phyloP scores from a whole-genome alignment of 2,329 filamentous ascomycete genomes.

The Trichoderma sp. region DNA sequence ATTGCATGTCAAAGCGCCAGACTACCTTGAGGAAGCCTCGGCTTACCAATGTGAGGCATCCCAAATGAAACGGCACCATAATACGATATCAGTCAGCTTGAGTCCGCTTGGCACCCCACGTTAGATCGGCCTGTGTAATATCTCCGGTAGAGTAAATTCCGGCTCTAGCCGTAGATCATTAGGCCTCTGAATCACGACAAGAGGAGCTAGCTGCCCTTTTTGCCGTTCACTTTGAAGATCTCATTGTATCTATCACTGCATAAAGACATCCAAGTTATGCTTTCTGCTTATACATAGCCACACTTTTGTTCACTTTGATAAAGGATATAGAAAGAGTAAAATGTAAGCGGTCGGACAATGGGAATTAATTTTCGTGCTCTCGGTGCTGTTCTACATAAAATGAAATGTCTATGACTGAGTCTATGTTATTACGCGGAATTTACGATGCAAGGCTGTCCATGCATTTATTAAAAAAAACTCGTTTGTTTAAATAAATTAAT shows the following conservation, averaged over 20 bases:
- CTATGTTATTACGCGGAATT: too few relatives aligned
- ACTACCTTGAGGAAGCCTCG: neutral
- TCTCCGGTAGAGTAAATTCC: neutral
- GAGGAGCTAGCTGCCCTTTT: neutral
- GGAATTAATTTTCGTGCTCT: neutral
- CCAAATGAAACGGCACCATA: neutral
- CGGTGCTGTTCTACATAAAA: neutral
- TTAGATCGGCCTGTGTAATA: neutral
- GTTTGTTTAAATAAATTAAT: too few relatives aligned
- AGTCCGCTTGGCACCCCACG: neutral
- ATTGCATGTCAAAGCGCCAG: neutral
- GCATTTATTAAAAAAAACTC: too few relatives aligned
- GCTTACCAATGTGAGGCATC: neutral
- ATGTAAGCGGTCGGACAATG: neutral
- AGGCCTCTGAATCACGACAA: neutral
- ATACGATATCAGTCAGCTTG: neutral
- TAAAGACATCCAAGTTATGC: neutral
- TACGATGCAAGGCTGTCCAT: too few relatives aligned
- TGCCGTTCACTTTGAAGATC: neutral
- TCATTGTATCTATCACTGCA: neutral
- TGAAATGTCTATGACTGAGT: too few relatives aligned
- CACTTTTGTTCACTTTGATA: neutral
- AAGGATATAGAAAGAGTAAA: neutral
- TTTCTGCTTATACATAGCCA: neutral
- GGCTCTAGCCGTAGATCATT: neutral